Evolutionary conservation across 495 filamentous ascomycete genomes (phyloP), one percentile per base, ranked within the genome.

Genomic region (Penicillium cinerascens): DNA sequence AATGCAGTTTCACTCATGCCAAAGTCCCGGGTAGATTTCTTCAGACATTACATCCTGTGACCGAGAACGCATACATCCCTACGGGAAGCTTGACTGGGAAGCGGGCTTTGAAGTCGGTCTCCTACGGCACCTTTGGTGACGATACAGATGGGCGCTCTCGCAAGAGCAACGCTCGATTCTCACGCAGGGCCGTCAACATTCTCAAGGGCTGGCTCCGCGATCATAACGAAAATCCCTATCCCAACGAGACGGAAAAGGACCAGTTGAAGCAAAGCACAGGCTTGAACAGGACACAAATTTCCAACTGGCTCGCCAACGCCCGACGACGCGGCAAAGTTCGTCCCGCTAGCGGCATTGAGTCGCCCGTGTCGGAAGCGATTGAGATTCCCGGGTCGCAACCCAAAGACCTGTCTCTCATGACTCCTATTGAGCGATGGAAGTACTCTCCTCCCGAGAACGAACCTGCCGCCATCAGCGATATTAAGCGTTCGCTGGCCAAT

Each of bases 301-400:
- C 82, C 21, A 92, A 92, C 62, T 93, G 89, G 89, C 79, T 95
- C 10, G 89, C 89, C 44, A 95, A 95, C 66, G 87, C 89, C 48
- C 83, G 89, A 36, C 81, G 89, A 33, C 76, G 89, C 49, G 82
- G 85, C 49, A 92, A 92, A 74, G 80, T 85, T 46, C 78, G 81
- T 23, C 72, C 81, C 22, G 72, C 78, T 18, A 71, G 79, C 46
- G 81, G 80, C 17, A 82, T 76, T 16, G 81, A 78, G 21, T 83
- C 83, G 15, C 79, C 81, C 48, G 67, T 81, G 17, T 72, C 78
- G n/a, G 78, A 78, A 45, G 79, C 81, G 4, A 82, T 92, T 48
- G 80, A 89, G 60, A 89, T 92, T 17, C 76, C 87, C 29, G 71
- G 68, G n/a, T 7, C 16, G 68, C 72, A 64, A 18, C 51, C 52